Conservation (phyloP, 2,329 filamentous ascomycete genomes). For the Delphinella strobiligena region DNA sequence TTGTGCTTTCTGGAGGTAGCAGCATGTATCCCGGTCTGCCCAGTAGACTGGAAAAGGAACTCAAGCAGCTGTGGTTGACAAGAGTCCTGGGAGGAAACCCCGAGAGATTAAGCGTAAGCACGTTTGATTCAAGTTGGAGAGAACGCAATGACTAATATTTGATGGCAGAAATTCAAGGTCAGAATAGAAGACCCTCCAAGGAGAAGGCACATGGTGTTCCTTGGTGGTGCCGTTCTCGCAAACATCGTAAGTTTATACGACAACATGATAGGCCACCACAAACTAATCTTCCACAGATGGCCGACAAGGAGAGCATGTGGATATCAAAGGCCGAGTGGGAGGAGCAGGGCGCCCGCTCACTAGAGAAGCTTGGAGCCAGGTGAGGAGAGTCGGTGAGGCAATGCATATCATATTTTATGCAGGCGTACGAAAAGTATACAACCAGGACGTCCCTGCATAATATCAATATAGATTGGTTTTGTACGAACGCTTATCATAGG, state of each 20-base stretch:
- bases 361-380: slow-evolving; percentile 90
- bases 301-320: slow-evolving; percentile 99
- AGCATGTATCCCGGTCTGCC: slow-evolving; percentile 98
- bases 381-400: slow-evolving; percentile 22
- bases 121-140: slow-evolving; percentile 6
- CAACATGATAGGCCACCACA: neutral
- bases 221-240: slow-evolving; percentile 88
- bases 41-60: slow-evolving; percentile 89
- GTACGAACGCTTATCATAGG: no score
- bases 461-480: no score
- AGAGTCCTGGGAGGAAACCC: slow-evolving; percentile 82
- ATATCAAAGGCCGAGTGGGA: slow-evolving; percentile 95
- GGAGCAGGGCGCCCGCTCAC: slow-evolving; percentile 70
- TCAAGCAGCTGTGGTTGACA: slow-evolving; percentile 97
- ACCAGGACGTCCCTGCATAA: no score
- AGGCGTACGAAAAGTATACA: no score
- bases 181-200: slow-evolving; percentile 95
- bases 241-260: slow-evolving; percentile 55
- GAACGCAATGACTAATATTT: neutral
- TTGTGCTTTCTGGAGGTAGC: slow-evolving; percentile 90
- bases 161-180: slow-evolving; percentile 84
- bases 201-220: slow-evolving; percentile 97
- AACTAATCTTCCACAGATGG: slow-evolving; percentile 49
- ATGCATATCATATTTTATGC: no score
- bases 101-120: slow-evolving; percentile 62